Evolutionary conservation across 495 filamentous ascomycete species (phyloP).

Genomic region (Penicillium psychrofluorescens): DNA sequence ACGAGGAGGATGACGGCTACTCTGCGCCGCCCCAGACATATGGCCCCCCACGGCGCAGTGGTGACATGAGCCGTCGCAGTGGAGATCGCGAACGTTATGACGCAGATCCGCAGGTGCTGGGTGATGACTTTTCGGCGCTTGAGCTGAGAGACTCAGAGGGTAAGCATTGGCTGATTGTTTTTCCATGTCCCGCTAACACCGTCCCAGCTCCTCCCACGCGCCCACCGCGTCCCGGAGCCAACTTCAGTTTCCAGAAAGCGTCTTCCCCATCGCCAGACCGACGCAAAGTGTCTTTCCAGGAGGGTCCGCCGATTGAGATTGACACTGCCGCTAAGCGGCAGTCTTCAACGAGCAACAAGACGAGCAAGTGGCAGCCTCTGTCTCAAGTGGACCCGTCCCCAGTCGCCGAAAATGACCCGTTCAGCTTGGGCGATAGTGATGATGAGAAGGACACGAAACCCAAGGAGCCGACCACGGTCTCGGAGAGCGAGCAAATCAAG

Average conservation of each 20-base stretch:
- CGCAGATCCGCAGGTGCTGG: constrained; percentile 84
- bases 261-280: constrained; percentile 54
- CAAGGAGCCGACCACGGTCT: constrained; percentile 52
- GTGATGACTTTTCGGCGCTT: constrained; percentile 86
- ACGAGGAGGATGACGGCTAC: constrained; percentile 24
- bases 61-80: constrained; percentile 58
- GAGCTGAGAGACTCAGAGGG: constrained; percentile 76
- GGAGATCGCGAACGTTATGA: constrained; percentile 86
- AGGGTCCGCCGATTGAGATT: constrained; percentile 64
- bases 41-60: constrained; percentile 43
- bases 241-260: constrained; percentile 73
- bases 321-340: constrained; percentile 48
- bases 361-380: constrained; percentile 95
- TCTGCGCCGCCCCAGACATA: constrained; percentile 8
- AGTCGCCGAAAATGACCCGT: constrained; percentile 86
- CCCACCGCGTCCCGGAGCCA: constrained; percentile 60
- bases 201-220: constrained; percentile 41
- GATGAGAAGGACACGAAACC: constrained; percentile 80
- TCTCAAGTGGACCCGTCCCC: constrained; percentile 82
- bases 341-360: constrained; percentile 45
- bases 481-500: constrained; percentile 65
- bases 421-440: constrained; percentile 91
- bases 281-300: constrained; percentile 74
- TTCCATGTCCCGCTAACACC: constrained; percentile 9
- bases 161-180: constrained; percentile 18